phyloP scores from a whole-genome alignment of 2,329 filamentous ascomycete species.

The Pyrenophora graminea region DNA sequence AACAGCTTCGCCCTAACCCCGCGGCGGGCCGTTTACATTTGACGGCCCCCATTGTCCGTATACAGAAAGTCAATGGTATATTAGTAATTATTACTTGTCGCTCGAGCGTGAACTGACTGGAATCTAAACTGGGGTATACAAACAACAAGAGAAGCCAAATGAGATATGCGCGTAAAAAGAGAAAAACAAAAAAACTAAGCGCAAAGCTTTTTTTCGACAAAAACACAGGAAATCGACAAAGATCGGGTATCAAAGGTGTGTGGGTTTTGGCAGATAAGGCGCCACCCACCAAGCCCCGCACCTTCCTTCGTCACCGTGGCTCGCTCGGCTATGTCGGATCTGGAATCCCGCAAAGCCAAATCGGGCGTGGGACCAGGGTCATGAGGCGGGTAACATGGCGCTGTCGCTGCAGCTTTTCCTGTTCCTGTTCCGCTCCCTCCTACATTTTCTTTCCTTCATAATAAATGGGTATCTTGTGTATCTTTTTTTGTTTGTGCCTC shows the following conservation, averaged over 20 bases:
- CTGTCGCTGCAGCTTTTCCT: background rate
- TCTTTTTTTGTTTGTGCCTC: background rate
- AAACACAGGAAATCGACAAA: constrained; percentile 10
- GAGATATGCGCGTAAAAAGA: background rate
- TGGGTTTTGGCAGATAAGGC: background rate
- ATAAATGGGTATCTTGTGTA: constrained; percentile 9
- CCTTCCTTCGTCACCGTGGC: constrained; percentile 3
- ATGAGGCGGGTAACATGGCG: background rate
- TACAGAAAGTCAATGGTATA: background rate
- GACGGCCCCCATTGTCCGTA: no score
- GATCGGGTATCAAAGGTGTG: constrained; percentile 11
- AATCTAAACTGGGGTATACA: constrained; percentile 8
- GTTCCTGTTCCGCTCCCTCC: background rate
- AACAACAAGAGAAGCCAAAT: constrained; percentile 5
- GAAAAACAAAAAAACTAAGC: background rate
- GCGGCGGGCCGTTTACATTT: background rate
- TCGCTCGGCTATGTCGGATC: constrained; percentile 3
- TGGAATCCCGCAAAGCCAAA: background rate
- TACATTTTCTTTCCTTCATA: constrained; percentile 2
- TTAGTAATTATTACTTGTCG: constrained; percentile 5
- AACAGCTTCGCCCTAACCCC: background rate
- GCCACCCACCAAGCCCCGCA: constrained; percentile 11
- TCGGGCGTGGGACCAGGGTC: constrained; percentile 3
- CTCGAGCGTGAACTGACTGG: background rate
- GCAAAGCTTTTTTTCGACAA: background rate